phyloP scores from a whole-genome alignment of 164 flowering plant species.

The Annona squamosa region DNA sequence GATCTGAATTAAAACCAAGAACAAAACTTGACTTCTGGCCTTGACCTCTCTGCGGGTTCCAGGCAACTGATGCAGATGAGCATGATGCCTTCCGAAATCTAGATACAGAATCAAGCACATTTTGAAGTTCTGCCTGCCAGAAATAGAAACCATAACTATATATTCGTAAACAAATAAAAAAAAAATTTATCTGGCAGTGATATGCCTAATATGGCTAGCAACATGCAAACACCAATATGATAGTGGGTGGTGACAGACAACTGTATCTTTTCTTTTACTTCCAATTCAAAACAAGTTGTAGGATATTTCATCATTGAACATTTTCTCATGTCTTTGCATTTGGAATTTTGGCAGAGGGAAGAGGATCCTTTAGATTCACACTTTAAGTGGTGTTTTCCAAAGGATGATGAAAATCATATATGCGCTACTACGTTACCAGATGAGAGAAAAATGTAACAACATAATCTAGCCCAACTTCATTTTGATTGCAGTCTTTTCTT shows the following conservation, averaged over 20 bases:
- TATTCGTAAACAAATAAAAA: too few species aligned
- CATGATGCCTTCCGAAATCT: conserved; percentile 55
- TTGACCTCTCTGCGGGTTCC: conserved; percentile 66
- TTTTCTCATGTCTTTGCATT: background rate
- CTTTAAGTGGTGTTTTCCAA: background rate
- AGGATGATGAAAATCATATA: background rate
- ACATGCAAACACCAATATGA: background rate
- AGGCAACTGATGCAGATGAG: conserved; percentile 69
- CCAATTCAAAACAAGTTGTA: background rate
- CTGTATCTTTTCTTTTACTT: background rate
- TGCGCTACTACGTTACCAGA: background rate
- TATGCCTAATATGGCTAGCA: too few species aligned
- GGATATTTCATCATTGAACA: background rate
- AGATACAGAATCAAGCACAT: conserved; percentile 64
- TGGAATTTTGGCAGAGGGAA: background rate
- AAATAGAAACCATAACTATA: background rate
- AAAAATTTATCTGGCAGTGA: too few species aligned
- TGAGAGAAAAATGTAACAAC: too few species aligned
- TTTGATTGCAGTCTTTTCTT: too few species aligned
- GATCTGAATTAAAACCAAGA: conserved; percentile 75
- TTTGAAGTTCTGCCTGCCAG: conserved; percentile 84
- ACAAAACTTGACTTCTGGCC: conserved; percentile 61
- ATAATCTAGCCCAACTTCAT: too few species aligned
- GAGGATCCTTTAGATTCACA: background rate
- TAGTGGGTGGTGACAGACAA: background rate